Percentiles rank a stretch among this genome's conserved stretches.
Conservation (phyloP, 2,329 filamentous ascomycete species). For the Truncatella angustata region DNA sequence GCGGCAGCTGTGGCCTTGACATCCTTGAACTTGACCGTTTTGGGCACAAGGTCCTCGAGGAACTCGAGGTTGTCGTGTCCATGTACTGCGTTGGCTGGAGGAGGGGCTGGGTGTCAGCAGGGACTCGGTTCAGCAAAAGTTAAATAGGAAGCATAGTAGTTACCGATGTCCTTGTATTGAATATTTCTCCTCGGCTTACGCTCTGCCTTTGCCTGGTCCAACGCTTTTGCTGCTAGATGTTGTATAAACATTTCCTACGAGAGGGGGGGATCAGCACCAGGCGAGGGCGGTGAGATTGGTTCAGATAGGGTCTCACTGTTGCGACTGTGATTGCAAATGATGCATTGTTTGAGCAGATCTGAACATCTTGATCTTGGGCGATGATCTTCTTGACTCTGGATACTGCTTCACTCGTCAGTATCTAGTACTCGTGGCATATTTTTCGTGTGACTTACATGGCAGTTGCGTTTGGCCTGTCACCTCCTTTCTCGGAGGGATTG, state of each 20-base stretch:
- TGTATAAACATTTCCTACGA: constrained; percentile 89
- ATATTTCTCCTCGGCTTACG: constrained; percentile 90
- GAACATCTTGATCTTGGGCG: constrained; percentile 79
- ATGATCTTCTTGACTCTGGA: constrained; percentile 97
- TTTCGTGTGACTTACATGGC: constrained; percentile 61
- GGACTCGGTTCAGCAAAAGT: background rate
- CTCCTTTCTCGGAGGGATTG: constrained; percentile 77
- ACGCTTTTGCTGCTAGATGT: constrained; percentile 79
- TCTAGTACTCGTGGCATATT: background rate
- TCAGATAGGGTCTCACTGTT: constrained; percentile 55
- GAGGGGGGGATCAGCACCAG: background rate
- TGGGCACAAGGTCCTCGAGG: constrained; percentile 84
- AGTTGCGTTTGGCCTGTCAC: constrained; percentile 82
- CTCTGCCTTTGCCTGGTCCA: constrained; percentile 87
- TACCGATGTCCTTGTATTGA: constrained; percentile 92
- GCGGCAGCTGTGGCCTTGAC: constrained; percentile 64
- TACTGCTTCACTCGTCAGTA: constrained; percentile 51
- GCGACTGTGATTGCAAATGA: constrained; percentile 92
- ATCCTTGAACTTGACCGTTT: constrained; percentile 77
- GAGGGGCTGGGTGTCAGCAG: background rate
- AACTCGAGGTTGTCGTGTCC: constrained; percentile 95
- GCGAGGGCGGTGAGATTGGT: background rate
- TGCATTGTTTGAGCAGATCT: constrained; percentile 86
- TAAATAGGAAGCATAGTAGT: constrained; percentile 20
- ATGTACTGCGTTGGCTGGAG: constrained; percentile 74